Conservation (phyloP, 1,139 yeast genomes). For the Spencermartinsiella ligniputridi region DNA sequence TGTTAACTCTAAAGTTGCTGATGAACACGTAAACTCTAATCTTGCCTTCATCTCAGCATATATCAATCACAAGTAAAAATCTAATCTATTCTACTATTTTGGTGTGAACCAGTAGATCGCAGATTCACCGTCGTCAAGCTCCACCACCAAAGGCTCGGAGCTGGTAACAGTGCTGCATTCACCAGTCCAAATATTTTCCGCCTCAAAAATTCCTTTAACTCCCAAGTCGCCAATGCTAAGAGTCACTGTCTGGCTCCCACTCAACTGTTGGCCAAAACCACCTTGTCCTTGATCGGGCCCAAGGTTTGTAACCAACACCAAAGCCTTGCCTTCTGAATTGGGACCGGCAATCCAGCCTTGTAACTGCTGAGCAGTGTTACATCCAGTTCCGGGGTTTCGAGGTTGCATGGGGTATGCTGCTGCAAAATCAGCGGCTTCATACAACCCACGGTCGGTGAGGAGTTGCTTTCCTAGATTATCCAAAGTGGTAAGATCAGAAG, state of each 20-base stretch:
- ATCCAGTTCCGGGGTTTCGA: conserved; percentile 14
- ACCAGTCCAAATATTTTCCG: conserved; percentile 9
- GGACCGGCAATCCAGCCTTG: conserved; percentile 15
- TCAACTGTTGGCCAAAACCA: conserved; percentile 7
- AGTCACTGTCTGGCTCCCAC: conserved; percentile 6
- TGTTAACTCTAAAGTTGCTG: not conserved
- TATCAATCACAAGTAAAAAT: not conserved
- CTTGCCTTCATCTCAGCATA: not conserved
- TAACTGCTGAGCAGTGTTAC: conserved; percentile 10
- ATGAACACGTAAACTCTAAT: not conserved
- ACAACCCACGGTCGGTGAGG: conserved; percentile 6
- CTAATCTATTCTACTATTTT: too few species aligned
- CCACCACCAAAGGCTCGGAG: not conserved
- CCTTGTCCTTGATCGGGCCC: conserved; percentile 16
- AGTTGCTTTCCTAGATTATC: conserved; percentile 11
- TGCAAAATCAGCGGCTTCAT: conserved; percentile 11
- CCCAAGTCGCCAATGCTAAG: conserved; percentile 10
- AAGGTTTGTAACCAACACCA: conserved; percentile 11
- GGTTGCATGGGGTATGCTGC: conserved; percentile 14
- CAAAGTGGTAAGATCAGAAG: conserved; percentile 10
- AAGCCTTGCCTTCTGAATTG: conserved; percentile 6
- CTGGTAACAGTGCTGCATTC: not conserved
- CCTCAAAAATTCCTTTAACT: not conserved
- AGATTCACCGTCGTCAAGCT: conserved; percentile 9
- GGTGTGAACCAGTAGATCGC: conserved; percentile 4